A percentile compares a stretch with the other conserved stretches of the same genome.
Evolutionary conservation across 768 basidiomycete genomes (phyloP).

Genomic region (Fomitopsis pulvina): DNA sequence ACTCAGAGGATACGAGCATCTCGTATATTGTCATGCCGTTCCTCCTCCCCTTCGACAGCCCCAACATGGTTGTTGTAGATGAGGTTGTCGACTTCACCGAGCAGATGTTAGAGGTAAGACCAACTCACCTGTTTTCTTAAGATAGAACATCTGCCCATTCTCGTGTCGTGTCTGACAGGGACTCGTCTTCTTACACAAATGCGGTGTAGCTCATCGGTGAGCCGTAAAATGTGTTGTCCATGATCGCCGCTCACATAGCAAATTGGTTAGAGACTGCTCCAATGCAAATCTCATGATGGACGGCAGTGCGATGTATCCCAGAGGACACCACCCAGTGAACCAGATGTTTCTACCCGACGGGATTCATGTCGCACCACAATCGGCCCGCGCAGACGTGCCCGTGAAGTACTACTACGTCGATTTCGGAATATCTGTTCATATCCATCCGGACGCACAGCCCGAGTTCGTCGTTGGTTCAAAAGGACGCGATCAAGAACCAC

Average conservation of each 20-base stretch:
- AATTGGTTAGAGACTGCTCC: conserved; percentile 13
- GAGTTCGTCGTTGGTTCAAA: conserved; percentile 6
- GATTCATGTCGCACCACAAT: neutral
- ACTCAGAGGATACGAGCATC: conserved; percentile 3
- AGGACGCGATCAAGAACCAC: conserved; percentile 14
- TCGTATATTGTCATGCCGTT: conserved; percentile 18
- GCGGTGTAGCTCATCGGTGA: conserved; percentile 17
- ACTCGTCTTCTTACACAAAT: conserved; percentile 15
- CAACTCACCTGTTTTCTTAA: neutral
- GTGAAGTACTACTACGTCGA: conserved; percentile 23
- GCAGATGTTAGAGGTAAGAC: conserved; percentile 17
- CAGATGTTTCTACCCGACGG: neutral
- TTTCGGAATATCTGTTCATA: conserved; percentile 13
- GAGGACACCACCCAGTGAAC: conserved; percentile 14
- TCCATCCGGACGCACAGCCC: conserved; percentile 4
- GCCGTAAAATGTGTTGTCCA: neutral
- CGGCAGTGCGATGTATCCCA: conserved; percentile 11
- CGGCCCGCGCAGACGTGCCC: conserved; percentile 23
- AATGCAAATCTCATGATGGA: conserved; percentile 18
- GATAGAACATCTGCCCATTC: neutral
- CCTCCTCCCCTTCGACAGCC: conserved; percentile 11
- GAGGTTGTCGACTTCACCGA: conserved; percentile 15
- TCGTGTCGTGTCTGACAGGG: conserved; percentile 15
- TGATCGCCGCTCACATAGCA: neutral
- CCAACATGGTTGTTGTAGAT: conserved; percentile 10